A percentile compares a stretch with the other conserved stretches of the same genome.
Conservation (phyloP, 768 basidiomycete species). For the Dacryopinax primogenitus region DNA sequence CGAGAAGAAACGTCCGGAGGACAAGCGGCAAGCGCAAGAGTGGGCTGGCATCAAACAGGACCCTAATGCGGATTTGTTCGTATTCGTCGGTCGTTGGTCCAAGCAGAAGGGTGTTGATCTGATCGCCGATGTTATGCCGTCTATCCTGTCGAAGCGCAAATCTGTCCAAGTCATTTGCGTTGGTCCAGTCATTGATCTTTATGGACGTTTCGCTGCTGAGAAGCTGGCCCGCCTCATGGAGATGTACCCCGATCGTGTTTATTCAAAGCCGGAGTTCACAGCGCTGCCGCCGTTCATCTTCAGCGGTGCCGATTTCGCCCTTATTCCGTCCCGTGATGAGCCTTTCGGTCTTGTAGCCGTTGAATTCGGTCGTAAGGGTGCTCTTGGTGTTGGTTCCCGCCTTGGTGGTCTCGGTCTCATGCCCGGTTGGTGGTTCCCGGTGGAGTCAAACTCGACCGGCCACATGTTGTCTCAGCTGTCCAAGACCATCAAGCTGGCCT, state of each 20-base stretch:
- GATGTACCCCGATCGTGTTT: conserved; percentile 85
- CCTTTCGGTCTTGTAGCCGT: conserved; percentile 93
- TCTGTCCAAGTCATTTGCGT: conserved; percentile 78
- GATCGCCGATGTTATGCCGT: conserved; percentile 91
- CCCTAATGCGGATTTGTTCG: conserved; percentile 77
- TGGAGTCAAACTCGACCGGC: conserved; percentile 80
- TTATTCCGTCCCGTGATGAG: conserved; percentile 92
- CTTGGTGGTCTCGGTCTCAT: conserved; percentile 90
- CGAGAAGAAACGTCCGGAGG: conserved; percentile 80
- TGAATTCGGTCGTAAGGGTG: conserved; percentile 93
- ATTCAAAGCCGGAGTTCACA: conserved; percentile 94
- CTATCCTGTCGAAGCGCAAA: conserved; percentile 73
- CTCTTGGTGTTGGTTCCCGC: conserved; percentile 86
- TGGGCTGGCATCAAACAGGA: conserved; percentile 93
- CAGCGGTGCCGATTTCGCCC: conserved; percentile 86
- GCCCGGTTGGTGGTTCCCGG: conserved; percentile 99
- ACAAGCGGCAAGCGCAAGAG: conserved; percentile 85
- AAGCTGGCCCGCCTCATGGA: conserved; percentile 89
- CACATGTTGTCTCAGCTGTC: conserved; percentile 91
- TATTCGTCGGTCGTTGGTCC: conserved; percentile 96
- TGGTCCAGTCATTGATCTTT: conserved; percentile 89
- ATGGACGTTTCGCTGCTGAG: conserved; percentile 89
- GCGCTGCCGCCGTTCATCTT: conserved; percentile 86
- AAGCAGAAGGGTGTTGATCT: conserved; percentile 98
- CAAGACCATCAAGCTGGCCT: conserved; percentile 87